phyloP scores from a whole-genome alignment of 768 basidiomycete species.

The Suillus fuscotomentosus region DNA sequence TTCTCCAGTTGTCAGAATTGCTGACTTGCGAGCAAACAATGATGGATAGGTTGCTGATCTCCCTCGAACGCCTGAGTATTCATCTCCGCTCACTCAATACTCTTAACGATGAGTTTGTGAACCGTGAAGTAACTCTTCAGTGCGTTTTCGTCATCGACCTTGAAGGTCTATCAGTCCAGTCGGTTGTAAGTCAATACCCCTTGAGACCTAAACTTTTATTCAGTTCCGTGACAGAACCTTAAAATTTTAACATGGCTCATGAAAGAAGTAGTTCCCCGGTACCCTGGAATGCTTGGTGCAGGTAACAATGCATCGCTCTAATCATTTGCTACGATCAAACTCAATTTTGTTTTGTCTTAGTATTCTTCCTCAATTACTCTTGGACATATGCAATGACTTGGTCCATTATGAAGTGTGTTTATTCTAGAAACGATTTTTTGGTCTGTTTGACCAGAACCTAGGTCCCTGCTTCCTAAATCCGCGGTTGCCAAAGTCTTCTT shows the following conservation, averaged over 20 bases:
- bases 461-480: slow-evolving; percentile 59
- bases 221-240: slow-evolving; percentile 41
- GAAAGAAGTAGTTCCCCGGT: slow-evolving; percentile 65
- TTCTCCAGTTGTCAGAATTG: slow-evolving; percentile 48
- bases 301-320: slow-evolving; percentile 36
- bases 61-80: slow-evolving; percentile 56
- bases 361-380: slow-evolving; percentile 71
- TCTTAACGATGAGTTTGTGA: slow-evolving; percentile 14
- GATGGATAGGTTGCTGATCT: slow-evolving; percentile 44
- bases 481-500: slow-evolving; percentile 68
- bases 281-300: slow-evolving; percentile 75
- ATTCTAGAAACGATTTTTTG: slow-evolving; percentile 6
- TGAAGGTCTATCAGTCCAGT: slow-evolving; percentile 51
- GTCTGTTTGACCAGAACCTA: slow-evolving; percentile 25
- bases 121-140: slow-evolving; percentile 50
- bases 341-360: slow-evolving; percentile 32
- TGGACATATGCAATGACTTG: slow-evolving; percentile 73
- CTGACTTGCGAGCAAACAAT: slow-evolving; percentile 35
- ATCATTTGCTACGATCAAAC: slow-evolving; percentile 2
- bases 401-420: slow-evolving; percentile 59
- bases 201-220: slow-evolving; percentile 7
- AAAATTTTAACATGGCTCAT: slow-evolving; percentile 65
- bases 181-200: slow-evolving; percentile 43
- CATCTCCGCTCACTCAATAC: slow-evolving; percentile 53
- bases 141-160: slow-evolving; percentile 70